phyloP scores from a whole-genome alignment of 805 yeast species.

The Yarrowia osloensis region DNA sequence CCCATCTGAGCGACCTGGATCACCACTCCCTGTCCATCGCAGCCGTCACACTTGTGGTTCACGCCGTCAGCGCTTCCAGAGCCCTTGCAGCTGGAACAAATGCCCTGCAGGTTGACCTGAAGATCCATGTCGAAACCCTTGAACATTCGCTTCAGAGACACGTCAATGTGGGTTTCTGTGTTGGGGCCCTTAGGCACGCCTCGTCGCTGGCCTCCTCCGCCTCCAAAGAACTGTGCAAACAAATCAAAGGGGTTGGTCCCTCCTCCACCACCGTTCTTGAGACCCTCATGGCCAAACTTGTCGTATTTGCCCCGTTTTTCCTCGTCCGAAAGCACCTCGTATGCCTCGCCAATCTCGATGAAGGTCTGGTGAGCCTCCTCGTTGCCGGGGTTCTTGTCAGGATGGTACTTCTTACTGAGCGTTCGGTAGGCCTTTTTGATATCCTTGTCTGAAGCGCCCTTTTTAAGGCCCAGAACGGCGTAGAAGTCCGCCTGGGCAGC shows the following conservation, averaged over 20 bases:
- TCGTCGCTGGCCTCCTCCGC: slow-evolving; percentile 43
- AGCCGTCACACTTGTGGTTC: slow-evolving; percentile 61
- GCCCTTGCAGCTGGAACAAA: slow-evolving; percentile 79
- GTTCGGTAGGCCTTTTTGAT: slow-evolving; percentile 83
- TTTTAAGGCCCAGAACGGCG: slow-evolving; percentile 64
- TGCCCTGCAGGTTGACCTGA: slow-evolving; percentile 64
- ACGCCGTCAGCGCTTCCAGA: slow-evolving; percentile 82
- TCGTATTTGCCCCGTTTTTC: slow-evolving; percentile 89
- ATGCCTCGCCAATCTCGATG: slow-evolving; percentile 90
- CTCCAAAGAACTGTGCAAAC: slow-evolving; percentile 65
- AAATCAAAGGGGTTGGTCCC: slow-evolving; percentile 53
- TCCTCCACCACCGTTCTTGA: slow-evolving; percentile 48
- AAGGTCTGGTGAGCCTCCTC: slow-evolving; percentile 80
- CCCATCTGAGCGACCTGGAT: slow-evolving; percentile 73
- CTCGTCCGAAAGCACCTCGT: slow-evolving; percentile 80
- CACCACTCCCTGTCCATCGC: slow-evolving; percentile 75
- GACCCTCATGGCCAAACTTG: slow-evolving; percentile 77
- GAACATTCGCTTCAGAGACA: slow-evolving; percentile 67
- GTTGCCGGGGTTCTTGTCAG: slow-evolving; percentile 86
- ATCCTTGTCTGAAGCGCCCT: slow-evolving; percentile 72
- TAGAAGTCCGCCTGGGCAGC: slow-evolving; percentile 45
- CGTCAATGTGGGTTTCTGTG: slow-evolving; percentile 55
- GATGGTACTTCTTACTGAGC: slow-evolving; percentile 84
- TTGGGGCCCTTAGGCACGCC: slow-evolving; percentile 57
- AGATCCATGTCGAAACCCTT: slow-evolving; percentile 67